These are phyloP conservation scores for Penicillium paneum DNA, from an alignment of 2,329 filamentous ascomycete genomes.

Conservation along the genomic window DNA sequence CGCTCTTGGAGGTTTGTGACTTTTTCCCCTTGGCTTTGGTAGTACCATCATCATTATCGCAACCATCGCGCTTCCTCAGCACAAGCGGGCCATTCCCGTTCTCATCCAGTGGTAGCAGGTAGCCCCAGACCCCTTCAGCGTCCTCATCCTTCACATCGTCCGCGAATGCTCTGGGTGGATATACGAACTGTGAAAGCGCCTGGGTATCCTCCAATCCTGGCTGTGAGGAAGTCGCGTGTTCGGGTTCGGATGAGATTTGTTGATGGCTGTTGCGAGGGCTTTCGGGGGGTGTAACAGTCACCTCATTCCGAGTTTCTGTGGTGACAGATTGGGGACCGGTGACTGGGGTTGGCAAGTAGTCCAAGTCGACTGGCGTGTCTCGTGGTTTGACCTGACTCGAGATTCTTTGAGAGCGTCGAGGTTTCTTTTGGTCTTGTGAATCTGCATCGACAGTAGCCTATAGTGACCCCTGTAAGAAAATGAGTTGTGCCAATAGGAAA, in stretches of 20 bases:
- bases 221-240: conserved; percentile 56
- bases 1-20: conserved; percentile 52
- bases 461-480: conserved; percentile 24
- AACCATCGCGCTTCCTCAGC: conserved; percentile 69
- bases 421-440: conserved; percentile 63
- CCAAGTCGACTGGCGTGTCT: conserved; percentile 62
- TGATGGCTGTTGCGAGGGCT: conserved; percentile 54
- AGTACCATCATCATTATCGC: conserved; percentile 49
- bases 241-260: conserved; percentile 42
- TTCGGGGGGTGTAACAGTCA: conserved; percentile 67
- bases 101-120: conserved; percentile 76
- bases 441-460: conserved; percentile 66
- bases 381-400: conserved; percentile 54
- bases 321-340: conserved; percentile 66
- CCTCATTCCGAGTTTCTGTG: conserved; percentile 63
- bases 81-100: conserved; percentile 68
- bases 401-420: conserved; percentile 72
- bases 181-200: conserved; percentile 74
- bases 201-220: conserved; percentile 66
- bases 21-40: conserved; percentile 35
- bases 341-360: conserved; percentile 76
- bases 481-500: conserved; percentile 16
- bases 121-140: conserved; percentile 90
- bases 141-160: conserved; percentile 84
- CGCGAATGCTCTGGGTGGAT: conserved; percentile 67